phyloP scores from a whole-genome alignment of 2,329 filamentous ascomycete species.

The Sarocladium strictum region DNA sequence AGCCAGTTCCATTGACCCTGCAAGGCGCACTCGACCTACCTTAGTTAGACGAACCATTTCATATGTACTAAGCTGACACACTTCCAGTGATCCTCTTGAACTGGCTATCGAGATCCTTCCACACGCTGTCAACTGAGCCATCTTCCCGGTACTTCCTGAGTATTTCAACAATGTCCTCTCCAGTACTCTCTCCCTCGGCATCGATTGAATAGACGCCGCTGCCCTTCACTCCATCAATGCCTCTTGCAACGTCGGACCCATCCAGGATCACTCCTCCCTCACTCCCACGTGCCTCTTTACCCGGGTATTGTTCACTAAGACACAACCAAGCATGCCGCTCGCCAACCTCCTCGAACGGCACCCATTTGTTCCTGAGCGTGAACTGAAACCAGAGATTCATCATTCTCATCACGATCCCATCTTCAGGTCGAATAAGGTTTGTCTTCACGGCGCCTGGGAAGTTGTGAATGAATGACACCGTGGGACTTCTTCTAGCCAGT shows the following conservation, averaged over 20 bases:
- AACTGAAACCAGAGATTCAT: slow-evolving; percentile 12
- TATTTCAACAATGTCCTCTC: slow-evolving; percentile 12
- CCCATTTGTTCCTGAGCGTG: slow-evolving; percentile 10
- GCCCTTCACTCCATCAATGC: slow-evolving; percentile 16
- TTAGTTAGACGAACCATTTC: background rate
- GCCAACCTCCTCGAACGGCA: slow-evolving; percentile 17
- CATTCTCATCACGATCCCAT: slow-evolving; percentile 15
- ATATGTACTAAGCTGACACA: background rate
- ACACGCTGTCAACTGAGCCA: slow-evolving; percentile 16
- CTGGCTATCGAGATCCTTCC: slow-evolving; percentile 18
- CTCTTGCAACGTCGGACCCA: slow-evolving; percentile 10
- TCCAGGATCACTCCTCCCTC: background rate
- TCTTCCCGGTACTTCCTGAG: slow-evolving; percentile 15
- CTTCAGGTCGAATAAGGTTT: slow-evolving; percentile 16
- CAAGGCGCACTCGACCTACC: too few species aligned
- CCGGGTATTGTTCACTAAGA: slow-evolving; percentile 16
- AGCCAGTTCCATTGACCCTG: too few species aligned
- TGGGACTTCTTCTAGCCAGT: slow-evolving; percentile 16
- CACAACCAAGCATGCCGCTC: slow-evolving; percentile 21
- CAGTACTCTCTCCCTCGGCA: slow-evolving; percentile 16
- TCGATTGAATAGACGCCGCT: slow-evolving; percentile 21
- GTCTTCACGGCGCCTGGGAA: slow-evolving; percentile 24
- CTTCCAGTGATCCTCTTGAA: slow-evolving; percentile 15
- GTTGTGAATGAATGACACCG: slow-evolving; percentile 23
- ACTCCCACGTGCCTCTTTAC: background rate